Evolutionary conservation across 192 early-diverging fungal species (phyloP).

Genomic region (Umbelopsis sp.): DNA sequence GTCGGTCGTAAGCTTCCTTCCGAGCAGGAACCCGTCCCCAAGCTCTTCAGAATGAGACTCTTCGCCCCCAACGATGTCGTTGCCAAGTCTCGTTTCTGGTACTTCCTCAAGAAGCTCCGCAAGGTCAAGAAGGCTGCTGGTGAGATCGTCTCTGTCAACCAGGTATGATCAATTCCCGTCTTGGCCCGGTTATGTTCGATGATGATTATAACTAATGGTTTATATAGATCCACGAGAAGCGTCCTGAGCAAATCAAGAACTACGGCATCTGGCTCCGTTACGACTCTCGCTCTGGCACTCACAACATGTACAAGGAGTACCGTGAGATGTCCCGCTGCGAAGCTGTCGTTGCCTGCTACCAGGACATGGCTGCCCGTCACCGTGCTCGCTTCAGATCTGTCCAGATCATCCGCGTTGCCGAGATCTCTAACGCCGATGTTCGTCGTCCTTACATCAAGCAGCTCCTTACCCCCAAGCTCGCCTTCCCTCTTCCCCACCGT

Average conservation of each 20-base stretch:
- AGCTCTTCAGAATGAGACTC: constrained; percentile 98
- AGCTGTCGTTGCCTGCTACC: constrained; percentile 78
- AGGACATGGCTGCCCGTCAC: constrained; percentile 99
- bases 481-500: constrained; percentile 99
- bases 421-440: constrained; percentile 86
- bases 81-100: constrained; percentile 99
- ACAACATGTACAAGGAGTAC: constrained; percentile 99
- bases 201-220: not conserved
- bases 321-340: constrained; percentile 87
- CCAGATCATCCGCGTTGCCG: constrained; percentile 98
- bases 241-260: constrained; percentile 92
- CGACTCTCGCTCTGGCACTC: constrained; percentile 99
- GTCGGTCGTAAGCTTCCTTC: constrained; percentile 94
- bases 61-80: constrained; percentile 98
- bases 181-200: not conserved
- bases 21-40: constrained; percentile 88
- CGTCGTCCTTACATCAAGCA: constrained; percentile 98
- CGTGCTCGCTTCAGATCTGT: constrained; percentile 96
- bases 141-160: constrained; percentile 97
- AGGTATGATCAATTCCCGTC: constrained; percentile 61
- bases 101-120: constrained; percentile 98
- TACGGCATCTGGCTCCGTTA: constrained; percentile 99
- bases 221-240: constrained; percentile 89
- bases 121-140: constrained; percentile 99
- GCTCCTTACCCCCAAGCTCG: constrained; percentile 85